Conservation (phyloP, 257 asterid genomes). For the Datura wrightii region DNA sequence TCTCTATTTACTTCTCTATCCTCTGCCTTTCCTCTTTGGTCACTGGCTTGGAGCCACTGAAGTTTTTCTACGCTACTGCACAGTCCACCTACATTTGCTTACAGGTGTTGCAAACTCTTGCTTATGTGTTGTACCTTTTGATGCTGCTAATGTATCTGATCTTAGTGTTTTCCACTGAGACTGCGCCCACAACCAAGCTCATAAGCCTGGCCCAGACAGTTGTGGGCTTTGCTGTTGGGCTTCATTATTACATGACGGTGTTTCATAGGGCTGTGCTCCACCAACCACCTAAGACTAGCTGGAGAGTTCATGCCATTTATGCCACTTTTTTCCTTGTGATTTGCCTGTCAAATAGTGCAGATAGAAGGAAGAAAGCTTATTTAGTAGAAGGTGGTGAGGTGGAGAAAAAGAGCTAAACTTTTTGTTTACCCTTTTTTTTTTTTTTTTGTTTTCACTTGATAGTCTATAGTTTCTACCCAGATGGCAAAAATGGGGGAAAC, state of each 20-base stretch:
- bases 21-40: slow-evolving; percentile 64
- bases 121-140: slow-evolving; percentile 80
- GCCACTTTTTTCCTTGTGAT: slow-evolving; percentile 81
- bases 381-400: slow-evolving; percentile 75
- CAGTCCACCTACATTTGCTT: slow-evolving; percentile 82
- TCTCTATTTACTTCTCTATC: slow-evolving; percentile 86
- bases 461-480: not conserved
- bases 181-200: slow-evolving; percentile 57
- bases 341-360: slow-evolving; percentile 62
- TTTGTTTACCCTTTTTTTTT: not conserved
- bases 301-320: slow-evolving; percentile 77
- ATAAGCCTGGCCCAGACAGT: slow-evolving; percentile 81
- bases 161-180: slow-evolving; percentile 78
- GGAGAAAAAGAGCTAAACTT: slow-evolving; percentile 61
- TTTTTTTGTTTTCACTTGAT: not conserved
- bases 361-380: slow-evolving; percentile 82
- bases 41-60: slow-evolving; percentile 87
- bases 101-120: slow-evolving; percentile 75
- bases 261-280: slow-evolving; percentile 81
- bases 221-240: slow-evolving; percentile 93
- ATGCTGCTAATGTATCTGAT: slow-evolving; percentile 80
- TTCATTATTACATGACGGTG: slow-evolving; percentile 87
- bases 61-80: slow-evolving; percentile 80
- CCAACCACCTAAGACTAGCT: slow-evolving; percentile 84
- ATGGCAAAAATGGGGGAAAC: not conserved